Percentiles rank a stretch among this genome's conserved stretches.
These are phyloP conservation scores for Peronospora destructor DNA, from an alignment of 352 stramenopile genomes.

Conservation along the genomic window DNA sequence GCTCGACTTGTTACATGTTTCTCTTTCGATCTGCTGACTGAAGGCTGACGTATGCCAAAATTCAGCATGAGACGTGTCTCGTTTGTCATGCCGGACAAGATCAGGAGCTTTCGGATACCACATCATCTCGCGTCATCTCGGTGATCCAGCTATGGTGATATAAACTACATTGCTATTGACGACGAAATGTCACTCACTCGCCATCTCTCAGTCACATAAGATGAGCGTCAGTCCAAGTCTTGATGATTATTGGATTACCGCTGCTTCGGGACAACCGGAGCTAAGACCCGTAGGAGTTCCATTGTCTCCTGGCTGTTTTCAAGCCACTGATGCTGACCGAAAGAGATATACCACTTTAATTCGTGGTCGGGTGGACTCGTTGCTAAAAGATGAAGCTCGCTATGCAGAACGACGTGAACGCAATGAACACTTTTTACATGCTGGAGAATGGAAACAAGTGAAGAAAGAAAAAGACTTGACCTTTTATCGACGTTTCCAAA, in stretches of 20 bases:
- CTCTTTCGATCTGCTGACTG: background rate
- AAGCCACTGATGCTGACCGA: conserved; percentile 29
- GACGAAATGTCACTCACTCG: conserved; percentile 2
- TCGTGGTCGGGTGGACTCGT: conserved; percentile 22
- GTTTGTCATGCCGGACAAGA: background rate
- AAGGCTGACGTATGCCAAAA: background rate
- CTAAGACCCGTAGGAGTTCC: conserved; percentile 18
- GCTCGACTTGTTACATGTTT: background rate
- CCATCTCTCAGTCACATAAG: conserved; percentile 6
- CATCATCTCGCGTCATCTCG: conserved; percentile 17
- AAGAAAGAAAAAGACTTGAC: conserved; percentile 31
- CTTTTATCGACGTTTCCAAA: conserved; percentile 31
- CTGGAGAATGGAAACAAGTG: conserved; percentile 41
- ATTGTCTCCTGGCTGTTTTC: conserved; percentile 27
- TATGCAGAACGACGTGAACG: conserved; percentile 13
- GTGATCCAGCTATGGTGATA: background rate
- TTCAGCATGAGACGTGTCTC: background rate
- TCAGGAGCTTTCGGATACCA: background rate
- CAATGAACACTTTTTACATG: conserved; percentile 31
- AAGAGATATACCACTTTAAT: conserved; percentile 28
- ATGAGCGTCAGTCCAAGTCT: conserved; percentile 10
- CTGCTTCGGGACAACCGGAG: background rate
- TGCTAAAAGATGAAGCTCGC: conserved; percentile 29
- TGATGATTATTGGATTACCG: background rate
- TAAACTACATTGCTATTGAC: background rate